These are phyloP conservation scores for Gamsiella multidivaricata DNA, from an alignment of 192 early-diverging fungal genomes.

Conservation along the genomic window DNA sequence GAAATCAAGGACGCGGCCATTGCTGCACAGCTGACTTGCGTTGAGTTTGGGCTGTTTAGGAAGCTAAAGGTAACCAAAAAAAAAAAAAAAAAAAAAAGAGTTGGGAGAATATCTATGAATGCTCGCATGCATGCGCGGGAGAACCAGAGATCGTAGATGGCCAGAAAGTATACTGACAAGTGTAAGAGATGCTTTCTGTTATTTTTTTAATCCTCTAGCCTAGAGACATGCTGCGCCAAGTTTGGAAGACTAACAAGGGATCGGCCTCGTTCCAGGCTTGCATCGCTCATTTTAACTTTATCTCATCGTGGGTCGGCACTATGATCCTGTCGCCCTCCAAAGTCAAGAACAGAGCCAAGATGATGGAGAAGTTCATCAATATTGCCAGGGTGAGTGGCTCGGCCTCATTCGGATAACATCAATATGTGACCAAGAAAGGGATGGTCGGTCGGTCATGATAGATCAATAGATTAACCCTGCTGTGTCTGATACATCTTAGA, in stretches of 20 bases:
- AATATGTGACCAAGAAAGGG: not conserved
- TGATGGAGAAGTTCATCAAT: conserved; percentile 76
- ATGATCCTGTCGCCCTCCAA: conserved; percentile 72
- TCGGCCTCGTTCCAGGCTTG: conserved; percentile 62
- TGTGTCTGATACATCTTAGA: conserved; percentile 61
- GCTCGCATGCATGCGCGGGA: no score
- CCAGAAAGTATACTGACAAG: not conserved
- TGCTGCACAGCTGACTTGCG: conserved; percentile 72
- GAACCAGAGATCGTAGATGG: no score
- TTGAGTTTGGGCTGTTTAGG: conserved; percentile 72
- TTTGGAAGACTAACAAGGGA: conserved; percentile 61
- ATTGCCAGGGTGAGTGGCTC: conserved; percentile 66
- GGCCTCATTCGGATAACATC: no score
- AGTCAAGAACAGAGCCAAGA: conserved; percentile 67
- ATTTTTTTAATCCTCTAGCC: conserved; percentile 52
- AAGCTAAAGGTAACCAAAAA: conserved; percentile 65
- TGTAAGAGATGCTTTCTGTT: conserved; percentile 3
- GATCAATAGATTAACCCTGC: conserved; percentile 78
- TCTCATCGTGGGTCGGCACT: conserved; percentile 80
- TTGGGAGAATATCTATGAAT: no score
- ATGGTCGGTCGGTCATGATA: conserved; percentile 59
- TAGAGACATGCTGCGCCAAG: conserved; percentile 69
- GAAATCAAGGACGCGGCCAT: conserved; percentile 66
- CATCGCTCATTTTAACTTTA: conserved; percentile 77
- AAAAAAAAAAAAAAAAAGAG: not conserved